Evolutionary conservation across 352 stramenopile genomes (phyloP).

Genomic region (Pythium insidiosum): DNA sequence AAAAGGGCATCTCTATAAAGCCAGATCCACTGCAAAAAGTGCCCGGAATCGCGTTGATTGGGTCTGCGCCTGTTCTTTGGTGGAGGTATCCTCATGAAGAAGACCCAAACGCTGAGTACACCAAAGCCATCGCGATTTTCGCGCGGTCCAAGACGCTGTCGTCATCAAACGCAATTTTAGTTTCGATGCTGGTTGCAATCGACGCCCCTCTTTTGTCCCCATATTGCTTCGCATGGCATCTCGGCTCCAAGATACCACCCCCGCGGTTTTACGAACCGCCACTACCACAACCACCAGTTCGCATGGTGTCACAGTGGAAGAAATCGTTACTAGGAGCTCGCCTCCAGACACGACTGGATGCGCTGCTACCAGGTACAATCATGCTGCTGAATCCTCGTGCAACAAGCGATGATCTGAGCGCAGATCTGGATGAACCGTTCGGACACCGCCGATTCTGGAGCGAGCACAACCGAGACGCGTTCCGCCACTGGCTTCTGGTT

Average conservation of each 20-base stretch:
- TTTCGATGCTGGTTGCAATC: conserved; percentile 49
- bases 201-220: conserved; percentile 48
- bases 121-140: conserved; percentile 46
- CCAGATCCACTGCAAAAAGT: conserved; percentile 28
- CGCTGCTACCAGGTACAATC: conserved; percentile 42
- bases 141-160: conserved; percentile 34
- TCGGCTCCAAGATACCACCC: conserved; percentile 41
- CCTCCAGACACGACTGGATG: conserved; percentile 39
- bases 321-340: conserved; percentile 19
- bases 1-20: conserved; percentile 5
- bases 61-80: conserved; percentile 32
- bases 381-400: conserved; percentile 34
- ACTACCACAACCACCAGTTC: background rate
- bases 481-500: conserved; percentile 38
- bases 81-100: conserved; percentile 46
- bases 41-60: conserved; percentile 31
- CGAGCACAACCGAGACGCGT: conserved; percentile 30
- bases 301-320: conserved; percentile 19
- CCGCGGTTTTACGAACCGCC: conserved; percentile 13
- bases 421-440: conserved; percentile 25
- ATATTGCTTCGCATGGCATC: conserved; percentile 56
- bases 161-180: conserved; percentile 54
- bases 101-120: conserved; percentile 23
- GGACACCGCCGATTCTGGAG: conserved; percentile 41
- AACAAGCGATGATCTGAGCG: conserved; percentile 25